Evolutionary conservation across 257 asterid genomes (phyloP).

Genomic region (Rehmannia glutinosa): DNA sequence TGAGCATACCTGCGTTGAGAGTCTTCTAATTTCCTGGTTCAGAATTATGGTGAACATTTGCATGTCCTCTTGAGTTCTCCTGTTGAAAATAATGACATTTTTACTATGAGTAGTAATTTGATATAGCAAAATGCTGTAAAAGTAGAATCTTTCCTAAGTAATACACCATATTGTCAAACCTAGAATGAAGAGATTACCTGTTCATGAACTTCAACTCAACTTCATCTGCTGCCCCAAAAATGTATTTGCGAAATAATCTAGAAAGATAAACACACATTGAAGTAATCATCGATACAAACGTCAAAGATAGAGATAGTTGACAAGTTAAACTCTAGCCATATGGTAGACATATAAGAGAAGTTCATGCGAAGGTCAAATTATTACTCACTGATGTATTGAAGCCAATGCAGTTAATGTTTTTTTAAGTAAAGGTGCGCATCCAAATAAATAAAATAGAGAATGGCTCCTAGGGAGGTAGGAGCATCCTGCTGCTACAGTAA

Average conservation of each 20-base stretch:
- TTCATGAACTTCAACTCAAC: conserved; percentile 50
- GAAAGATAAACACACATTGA: not conserved
- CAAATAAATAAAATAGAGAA: no score
- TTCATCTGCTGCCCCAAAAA: conserved; percentile 53
- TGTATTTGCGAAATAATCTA: conserved; percentile 45
- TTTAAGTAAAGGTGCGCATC: no score
- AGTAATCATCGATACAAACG: not conserved
- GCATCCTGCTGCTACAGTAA: no score
- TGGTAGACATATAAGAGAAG: no score
- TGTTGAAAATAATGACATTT: conserved; percentile 8
- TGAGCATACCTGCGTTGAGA: conserved; percentile 39
- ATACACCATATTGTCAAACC: not conserved
- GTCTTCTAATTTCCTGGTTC: conserved; percentile 45
- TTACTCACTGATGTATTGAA: no score
- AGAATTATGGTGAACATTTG: conserved; percentile 37
- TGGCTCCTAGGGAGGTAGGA: no score
- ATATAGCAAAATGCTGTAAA: not conserved
- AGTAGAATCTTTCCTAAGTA: not conserved
- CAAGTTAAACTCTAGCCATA: no score
- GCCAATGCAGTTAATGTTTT: no score
- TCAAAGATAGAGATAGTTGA: no score
- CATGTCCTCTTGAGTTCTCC: conserved; percentile 49
- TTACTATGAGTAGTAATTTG: not conserved
- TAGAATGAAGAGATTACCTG: conserved; percentile 25
- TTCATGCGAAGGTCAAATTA: no score